Percentiles rank a stretch among this genome's conserved stretches.
Evolutionary conservation across 768 basidiomycete genomes (phyloP).

Genomic region (Suillus sp.): DNA sequence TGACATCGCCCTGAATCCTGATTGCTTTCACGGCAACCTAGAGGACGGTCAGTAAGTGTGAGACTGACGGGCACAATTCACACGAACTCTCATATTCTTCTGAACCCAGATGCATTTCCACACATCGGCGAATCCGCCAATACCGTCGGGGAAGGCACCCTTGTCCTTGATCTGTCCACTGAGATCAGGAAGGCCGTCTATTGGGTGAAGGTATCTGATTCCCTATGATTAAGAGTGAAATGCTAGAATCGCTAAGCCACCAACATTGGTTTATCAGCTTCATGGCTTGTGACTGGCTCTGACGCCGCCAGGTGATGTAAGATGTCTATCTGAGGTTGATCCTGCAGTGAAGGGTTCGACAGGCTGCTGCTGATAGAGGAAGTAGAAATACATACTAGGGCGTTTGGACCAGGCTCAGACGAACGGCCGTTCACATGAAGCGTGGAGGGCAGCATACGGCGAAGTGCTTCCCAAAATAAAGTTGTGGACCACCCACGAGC

Average conservation of each 20-base stretch:
- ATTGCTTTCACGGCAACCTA: slow-evolving; percentile 14
- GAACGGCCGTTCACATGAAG: not conserved
- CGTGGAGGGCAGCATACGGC: not conserved
- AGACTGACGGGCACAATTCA: no score
- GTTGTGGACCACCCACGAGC: not conserved
- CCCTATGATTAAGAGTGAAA: not conserved
- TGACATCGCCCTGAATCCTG: not conserved
- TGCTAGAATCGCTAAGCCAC: not conserved
- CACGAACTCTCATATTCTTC: not conserved
- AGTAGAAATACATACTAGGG: not conserved
- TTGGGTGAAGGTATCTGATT: not conserved
- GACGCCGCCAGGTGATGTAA: not conserved
- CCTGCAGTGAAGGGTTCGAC: not conserved
- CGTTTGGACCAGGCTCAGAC: not conserved
- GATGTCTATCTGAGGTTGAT: not conserved
- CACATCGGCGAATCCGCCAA: slow-evolving; percentile 48
- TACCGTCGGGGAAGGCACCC: slow-evolving; percentile 35
- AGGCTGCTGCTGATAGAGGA: not conserved
- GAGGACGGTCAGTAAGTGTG: not conserved
- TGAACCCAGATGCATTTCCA: slow-evolving; percentile 40
- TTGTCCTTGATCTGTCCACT: slow-evolving; percentile 21
- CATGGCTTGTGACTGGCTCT: not conserved
- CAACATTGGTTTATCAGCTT: slow-evolving; percentile 1
- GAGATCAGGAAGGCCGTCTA: slow-evolving; percentile 7
- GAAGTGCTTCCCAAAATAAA: not conserved